Evolutionary conservation across 1,284 basidiomycete genomes (phyloP).

Genomic region (Stygiomarasmius scandens): DNA sequence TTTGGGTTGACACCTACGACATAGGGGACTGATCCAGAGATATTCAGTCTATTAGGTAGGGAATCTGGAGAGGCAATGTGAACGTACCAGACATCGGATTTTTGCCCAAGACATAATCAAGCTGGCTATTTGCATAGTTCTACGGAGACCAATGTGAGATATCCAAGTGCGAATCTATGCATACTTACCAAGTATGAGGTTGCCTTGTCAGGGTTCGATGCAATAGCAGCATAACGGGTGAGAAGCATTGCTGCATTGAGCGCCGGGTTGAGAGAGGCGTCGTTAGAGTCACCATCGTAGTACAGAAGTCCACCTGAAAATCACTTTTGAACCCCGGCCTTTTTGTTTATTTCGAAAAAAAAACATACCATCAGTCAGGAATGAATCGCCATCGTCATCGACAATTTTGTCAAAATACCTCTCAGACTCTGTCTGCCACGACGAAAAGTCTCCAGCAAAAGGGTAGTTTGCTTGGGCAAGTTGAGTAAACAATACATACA

Average conservation of each 20-base stretch:
- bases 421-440: conserved; percentile 77
- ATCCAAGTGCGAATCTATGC: not conserved
- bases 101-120: conserved; percentile 83
- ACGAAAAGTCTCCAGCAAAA: conserved; percentile 52
- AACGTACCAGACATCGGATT: conserved; percentile 80
- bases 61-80: not conserved
- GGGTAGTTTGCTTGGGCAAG: conserved; percentile 55
- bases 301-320: conserved; percentile 75
- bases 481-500: conserved; percentile 75
- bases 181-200: conserved; percentile 59
- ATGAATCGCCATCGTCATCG: conserved; percentile 54
- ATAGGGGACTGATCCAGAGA: conserved; percentile 57
- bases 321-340: not conserved
- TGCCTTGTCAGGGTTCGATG: conserved; percentile 62
- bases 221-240: conserved; percentile 69
- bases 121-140: conserved; percentile 73
- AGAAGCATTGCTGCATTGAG: conserved; percentile 86
- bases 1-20: conserved; percentile 88
- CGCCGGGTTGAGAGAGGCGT: conserved; percentile 82
- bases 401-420: conserved; percentile 77
- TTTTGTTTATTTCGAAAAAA: not conserved
- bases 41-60: not conserved
- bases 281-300: conserved; percentile 80
- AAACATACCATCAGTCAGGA: conserved; percentile 52
- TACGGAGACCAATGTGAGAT: conserved; percentile 26